phyloP scores from a whole-genome alignment of 2,329 filamentous ascomycete genomes.

The Anisogramma anomala region DNA sequence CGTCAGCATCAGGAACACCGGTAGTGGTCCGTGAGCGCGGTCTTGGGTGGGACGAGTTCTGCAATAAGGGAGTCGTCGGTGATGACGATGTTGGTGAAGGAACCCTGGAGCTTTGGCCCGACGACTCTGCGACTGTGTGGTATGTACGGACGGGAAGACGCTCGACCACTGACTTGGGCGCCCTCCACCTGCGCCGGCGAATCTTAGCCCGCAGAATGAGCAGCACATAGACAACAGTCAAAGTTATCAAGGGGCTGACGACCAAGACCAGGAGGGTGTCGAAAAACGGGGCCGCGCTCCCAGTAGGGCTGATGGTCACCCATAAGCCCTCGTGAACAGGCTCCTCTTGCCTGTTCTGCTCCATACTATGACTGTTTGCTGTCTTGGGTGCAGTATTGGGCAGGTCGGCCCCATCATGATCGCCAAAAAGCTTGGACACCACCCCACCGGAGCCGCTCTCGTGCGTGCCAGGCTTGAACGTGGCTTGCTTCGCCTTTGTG shows the following conservation, averaged over 20 bases:
- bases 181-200: conserved; percentile 80
- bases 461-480: conserved; percentile 16
- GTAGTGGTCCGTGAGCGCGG: conserved; percentile 57
- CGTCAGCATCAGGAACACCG: conserved; percentile 42
- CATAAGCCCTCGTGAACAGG: conserved; percentile 66
- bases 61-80: conserved; percentile 70
- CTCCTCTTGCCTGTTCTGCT: conserved; percentile 14
- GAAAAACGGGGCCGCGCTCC: conserved; percentile 83
- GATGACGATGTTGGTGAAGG: conserved; percentile 55
- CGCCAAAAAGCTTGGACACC: conserved; percentile 39
- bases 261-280: conserved; percentile 96
- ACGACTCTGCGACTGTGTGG: conserved; percentile 63
- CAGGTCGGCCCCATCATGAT: conserved; percentile 27
- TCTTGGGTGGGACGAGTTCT: conserved; percentile 39
- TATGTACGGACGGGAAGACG: conserved; percentile 91
- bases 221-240: conserved; percentile 86
- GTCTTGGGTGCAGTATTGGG: conserved; percentile 21
- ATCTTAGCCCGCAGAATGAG: conserved; percentile 81
- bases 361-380: conserved; percentile 15
- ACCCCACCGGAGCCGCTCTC: conserved; percentile 25
- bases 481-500: conserved; percentile 19
- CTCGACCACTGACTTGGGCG: conserved; percentile 94
- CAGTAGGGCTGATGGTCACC: conserved; percentile 92
- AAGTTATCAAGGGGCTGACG: conserved; percentile 79
- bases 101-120: conserved; percentile 43